Evolutionary conservation across 371 early-diverging fungal species (phyloP).

Genomic region (Antonospora locustae): DNA sequence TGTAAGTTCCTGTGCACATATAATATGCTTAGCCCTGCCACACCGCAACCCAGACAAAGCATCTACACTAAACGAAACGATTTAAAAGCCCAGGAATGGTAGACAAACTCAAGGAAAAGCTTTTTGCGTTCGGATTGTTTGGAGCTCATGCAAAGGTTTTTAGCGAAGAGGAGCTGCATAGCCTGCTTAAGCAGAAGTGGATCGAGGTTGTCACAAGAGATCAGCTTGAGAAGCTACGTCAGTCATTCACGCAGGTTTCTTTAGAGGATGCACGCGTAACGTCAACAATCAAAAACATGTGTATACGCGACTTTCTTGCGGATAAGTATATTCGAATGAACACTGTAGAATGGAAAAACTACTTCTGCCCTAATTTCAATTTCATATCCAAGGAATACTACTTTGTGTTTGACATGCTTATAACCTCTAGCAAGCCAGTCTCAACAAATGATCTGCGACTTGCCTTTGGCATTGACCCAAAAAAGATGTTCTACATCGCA

Average conservation of each 20-base stretch:
- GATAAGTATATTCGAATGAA: constrained; percentile 29
- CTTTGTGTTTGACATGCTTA: constrained; percentile 20
- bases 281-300: not conserved
- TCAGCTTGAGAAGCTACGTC: not conserved
- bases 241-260: constrained; percentile 3
- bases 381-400: constrained; percentile 29
- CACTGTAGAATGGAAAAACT: constrained; percentile 26
- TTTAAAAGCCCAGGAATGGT: not conserved
- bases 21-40: too few species aligned
- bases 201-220: constrained; percentile 15
- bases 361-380: constrained; percentile 12
- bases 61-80: too few species aligned
- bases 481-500: constrained; percentile 26
- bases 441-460: constrained; percentile 7
- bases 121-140: constrained; percentile 33
- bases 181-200: constrained; percentile 5
- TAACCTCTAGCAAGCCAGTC: constrained; percentile 8
- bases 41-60: too few species aligned
- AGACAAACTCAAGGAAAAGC: constrained; percentile 17
- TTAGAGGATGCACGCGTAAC: not conserved
- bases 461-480: constrained; percentile 21
- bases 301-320: not conserved
- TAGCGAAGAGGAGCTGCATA: constrained; percentile 9
- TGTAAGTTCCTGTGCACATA: too few species aligned
- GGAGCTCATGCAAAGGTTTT: constrained; percentile 8